Conservation (phyloP, 257 asterid genomes). For the Nicotiana noctiflora region DNA sequence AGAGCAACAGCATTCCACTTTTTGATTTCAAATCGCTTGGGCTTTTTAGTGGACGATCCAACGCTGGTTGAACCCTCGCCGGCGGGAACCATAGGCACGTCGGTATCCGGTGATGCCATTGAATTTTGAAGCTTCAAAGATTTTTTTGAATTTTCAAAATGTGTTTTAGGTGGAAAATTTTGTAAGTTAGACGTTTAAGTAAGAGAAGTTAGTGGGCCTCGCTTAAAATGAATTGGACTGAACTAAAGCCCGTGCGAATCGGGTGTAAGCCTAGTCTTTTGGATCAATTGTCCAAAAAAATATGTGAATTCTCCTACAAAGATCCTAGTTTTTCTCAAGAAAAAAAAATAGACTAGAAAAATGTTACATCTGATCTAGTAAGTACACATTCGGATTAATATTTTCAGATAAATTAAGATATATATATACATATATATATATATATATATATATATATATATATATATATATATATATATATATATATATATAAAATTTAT, state of each 20-base stretch:
- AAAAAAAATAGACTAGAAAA: too few species aligned
- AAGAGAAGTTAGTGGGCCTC: not conserved
- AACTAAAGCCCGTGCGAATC: not conserved
- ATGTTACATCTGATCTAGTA: too few species aligned
- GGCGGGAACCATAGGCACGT: conserved; percentile 62
- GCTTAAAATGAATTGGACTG: not conserved
- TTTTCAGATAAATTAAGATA: too few species aligned
- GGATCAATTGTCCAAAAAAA: not conserved
- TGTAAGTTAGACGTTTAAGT: not conserved
- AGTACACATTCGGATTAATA: too few species aligned
- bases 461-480: too few species aligned
- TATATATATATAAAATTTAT: too few species aligned
- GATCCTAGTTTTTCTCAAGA: not conserved
- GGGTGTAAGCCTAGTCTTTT: not conserved
- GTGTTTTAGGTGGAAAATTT: not conserved
- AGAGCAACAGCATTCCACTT: conserved; percentile 92
- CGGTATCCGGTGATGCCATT: conserved; percentile 78
- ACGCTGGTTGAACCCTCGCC: conserved; percentile 49
- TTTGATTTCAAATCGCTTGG: conserved; percentile 76
- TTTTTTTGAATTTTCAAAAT: not conserved
- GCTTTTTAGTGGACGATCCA: conserved; percentile 42
- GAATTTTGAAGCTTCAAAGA: not conserved
- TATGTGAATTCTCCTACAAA: not conserved
- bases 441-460: too few species aligned
- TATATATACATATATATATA: too few species aligned